Conservation (phyloP, 192 early-diverging fungal species). For the Chytriomyces sp. region DNA sequence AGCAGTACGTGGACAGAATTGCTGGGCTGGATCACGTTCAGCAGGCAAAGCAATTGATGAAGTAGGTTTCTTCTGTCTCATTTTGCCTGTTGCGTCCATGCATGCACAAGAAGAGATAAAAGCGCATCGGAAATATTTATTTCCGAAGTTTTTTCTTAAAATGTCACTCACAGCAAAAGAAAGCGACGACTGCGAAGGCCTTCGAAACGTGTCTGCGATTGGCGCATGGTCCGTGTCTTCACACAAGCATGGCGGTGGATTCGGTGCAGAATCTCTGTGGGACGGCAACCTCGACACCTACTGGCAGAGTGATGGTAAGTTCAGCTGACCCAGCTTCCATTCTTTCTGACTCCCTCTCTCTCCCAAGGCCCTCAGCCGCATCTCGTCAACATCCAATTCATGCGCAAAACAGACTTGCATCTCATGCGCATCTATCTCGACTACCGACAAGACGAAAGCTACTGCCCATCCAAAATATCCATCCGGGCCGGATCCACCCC, state of each 20-base stretch:
- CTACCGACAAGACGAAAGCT: conserved; percentile 80
- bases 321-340: conserved; percentile 28
- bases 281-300: conserved; percentile 74
- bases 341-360: conserved; percentile 27
- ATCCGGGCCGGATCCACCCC: conserved; percentile 71
- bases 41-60: conserved; percentile 35
- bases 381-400: conserved; percentile 74
- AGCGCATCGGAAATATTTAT: too few species aligned
- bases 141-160: too few species aligned
- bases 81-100: too few species aligned
- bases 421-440: conserved; percentile 67
- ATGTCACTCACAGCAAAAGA: too few species aligned
- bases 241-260: conserved; percentile 55
- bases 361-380: conserved; percentile 69
- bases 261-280: conserved; percentile 65
- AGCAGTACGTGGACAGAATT: conserved; percentile 38
- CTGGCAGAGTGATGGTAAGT: conserved; percentile 68
- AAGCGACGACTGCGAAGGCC: not conserved
- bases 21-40: conserved; percentile 34
- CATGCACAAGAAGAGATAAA: too few species aligned
- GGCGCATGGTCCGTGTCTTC: conserved; percentile 76
- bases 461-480: conserved; percentile 71
- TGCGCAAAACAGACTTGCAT: conserved; percentile 62
- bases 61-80: too few species aligned
- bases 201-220: conserved; percentile 64